Evolutionary conservation across 306 rosid species (phyloP).

Genomic region (Carpinus fangiana): DNA sequence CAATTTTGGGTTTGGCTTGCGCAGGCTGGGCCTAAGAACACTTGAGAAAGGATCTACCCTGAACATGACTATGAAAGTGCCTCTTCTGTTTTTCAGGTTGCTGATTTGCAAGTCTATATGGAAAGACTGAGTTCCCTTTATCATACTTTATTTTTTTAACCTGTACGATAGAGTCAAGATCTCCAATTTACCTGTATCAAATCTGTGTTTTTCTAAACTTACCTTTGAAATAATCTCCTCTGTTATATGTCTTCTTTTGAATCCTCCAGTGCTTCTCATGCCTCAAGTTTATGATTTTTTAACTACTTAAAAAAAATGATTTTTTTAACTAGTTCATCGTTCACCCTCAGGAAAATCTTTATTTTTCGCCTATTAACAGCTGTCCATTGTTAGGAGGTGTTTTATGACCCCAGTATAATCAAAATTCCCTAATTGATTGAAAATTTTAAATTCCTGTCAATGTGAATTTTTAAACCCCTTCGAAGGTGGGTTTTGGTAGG

Average conservation of each 20-base stretch:
- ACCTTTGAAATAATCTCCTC: background rate
- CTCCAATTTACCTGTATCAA: background rate
- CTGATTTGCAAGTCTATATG: background rate
- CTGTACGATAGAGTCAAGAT: no score
- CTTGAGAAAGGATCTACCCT: background rate
- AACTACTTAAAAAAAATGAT: background rate
- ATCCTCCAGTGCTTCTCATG: background rate
- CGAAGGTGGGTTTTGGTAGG: background rate
- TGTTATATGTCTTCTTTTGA: background rate
- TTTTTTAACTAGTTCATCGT: background rate
- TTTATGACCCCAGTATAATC: background rate
- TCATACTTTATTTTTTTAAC: background rate
- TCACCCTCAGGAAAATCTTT: background rate
- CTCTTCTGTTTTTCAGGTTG: background rate
- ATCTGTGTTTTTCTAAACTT: background rate
- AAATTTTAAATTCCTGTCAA: background rate
- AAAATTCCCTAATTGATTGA: background rate
- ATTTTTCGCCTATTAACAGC: background rate
- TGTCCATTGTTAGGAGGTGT: background rate
- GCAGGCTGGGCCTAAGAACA: background rate
- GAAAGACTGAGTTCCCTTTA: background rate
- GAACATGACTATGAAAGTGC: background rate
- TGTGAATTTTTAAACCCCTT: background rate
- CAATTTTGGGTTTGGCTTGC: background rate
- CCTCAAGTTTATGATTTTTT: background rate